Conservation (phyloP, 148 eudicot genomes). For the Vaccinium macrocarpon region DNA sequence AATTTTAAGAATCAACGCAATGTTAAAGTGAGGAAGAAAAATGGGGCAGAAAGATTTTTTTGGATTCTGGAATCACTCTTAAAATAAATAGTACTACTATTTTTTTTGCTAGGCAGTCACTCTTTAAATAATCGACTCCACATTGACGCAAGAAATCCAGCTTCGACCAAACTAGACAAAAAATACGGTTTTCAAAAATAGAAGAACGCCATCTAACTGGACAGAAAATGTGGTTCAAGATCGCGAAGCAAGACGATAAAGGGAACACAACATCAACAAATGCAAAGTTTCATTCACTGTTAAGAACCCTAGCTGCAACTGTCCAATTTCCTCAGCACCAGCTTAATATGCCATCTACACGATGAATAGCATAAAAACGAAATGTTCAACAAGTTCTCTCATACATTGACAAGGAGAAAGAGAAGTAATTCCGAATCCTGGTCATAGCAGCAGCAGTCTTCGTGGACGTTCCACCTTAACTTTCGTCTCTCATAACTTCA, state of each 20-base stretch:
- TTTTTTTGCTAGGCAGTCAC: no score
- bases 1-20: neutral
- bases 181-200: neutral
- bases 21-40: neutral
- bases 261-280: neutral
- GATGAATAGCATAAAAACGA: neutral
- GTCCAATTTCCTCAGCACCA: neutral
- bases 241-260: neutral
- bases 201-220: neutral
- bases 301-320: neutral
- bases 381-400: neutral
- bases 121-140: neutral
- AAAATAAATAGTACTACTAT: neutral
- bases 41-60: neutral
- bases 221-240: neutral
- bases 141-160: neutral
- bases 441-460: neutral
- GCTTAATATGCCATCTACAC: neutral
- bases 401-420: neutral
- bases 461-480: neutral
- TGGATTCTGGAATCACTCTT: neutral
- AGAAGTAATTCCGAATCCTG: neutral
- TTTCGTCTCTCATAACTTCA: neutral
- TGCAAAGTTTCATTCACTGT: neutral
- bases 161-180: neutral